These are phyloP conservation scores for Fusarium buharicum DNA, from an alignment of 2,329 filamentous ascomycete genomes.

Conservation along the genomic window DNA sequence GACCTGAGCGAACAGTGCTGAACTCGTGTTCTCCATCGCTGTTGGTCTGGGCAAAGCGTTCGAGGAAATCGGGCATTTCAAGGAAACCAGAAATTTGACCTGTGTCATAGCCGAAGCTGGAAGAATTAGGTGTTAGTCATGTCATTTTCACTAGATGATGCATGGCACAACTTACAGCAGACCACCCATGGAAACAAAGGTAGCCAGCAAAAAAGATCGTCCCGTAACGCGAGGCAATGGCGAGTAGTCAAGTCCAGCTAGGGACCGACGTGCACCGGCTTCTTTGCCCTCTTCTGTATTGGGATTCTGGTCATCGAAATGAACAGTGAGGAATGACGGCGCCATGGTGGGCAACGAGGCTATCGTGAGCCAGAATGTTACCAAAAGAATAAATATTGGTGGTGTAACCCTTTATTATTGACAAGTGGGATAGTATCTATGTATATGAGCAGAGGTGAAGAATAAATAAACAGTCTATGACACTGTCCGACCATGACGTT, in stretches of 20 bases:
- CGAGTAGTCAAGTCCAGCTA: conserved; percentile 57
- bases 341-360: conserved; percentile 34
- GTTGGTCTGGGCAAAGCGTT: conserved; percentile 59
- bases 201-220: conserved; percentile 52
- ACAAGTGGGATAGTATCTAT: neutral
- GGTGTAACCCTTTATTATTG: neutral
- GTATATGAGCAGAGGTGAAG: neutral
- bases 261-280: conserved; percentile 47
- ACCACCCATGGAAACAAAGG: conserved; percentile 58
- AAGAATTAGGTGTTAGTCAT: neutral
- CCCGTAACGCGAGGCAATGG: conserved; percentile 55
- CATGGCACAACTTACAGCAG: conserved; percentile 50
- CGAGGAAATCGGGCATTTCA: conserved; percentile 66
- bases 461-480: neutral
- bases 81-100: conserved; percentile 68
- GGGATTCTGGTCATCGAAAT: conserved; percentile 58
- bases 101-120: conserved; percentile 59
- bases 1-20: conserved; percentile 64
- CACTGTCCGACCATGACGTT: neutral
- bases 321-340: conserved; percentile 44
- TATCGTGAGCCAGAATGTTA: neutral
- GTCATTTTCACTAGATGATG: rapidly evolving
- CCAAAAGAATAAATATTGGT: neutral
- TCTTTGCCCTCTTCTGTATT: conserved; percentile 50
- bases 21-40: conserved; percentile 57